Conservation (phyloP, 1,284 basidiomycete species). For the Papiliotrema fonsecae region DNA sequence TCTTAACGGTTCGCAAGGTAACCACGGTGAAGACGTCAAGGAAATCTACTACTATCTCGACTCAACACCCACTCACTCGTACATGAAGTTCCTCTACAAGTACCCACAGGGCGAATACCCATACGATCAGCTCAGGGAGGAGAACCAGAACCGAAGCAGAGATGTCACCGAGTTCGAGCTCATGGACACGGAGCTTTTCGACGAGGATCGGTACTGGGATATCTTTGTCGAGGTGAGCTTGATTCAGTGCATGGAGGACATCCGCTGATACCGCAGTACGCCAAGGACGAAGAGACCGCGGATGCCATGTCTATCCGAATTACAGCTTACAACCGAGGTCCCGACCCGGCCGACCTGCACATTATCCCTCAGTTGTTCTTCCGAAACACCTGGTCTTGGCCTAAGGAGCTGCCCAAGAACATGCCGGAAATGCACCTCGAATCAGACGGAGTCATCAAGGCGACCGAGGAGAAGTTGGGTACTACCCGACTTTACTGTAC, state of each 20-base stretch:
- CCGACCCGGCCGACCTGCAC: slow-evolving; percentile 91
- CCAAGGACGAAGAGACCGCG: slow-evolving; percentile 89
- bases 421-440: slow-evolving; percentile 60
- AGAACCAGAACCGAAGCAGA: slow-evolving; percentile 75
- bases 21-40: slow-evolving; percentile 98
- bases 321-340: slow-evolving; percentile 93
- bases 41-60: slow-evolving; percentile 98
- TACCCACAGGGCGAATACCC: slow-evolving; percentile 90
- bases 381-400: slow-evolving; percentile 97
- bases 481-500: slow-evolving; percentile 81
- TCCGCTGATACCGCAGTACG: slow-evolving; percentile 61
- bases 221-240: slow-evolving; percentile 79
- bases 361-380: slow-evolving; percentile 95
- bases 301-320: slow-evolving; percentile 88
- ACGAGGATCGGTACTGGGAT: slow-evolving; percentile 96
- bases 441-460: slow-evolving; percentile 59
- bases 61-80: slow-evolving; percentile 95
- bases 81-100: slow-evolving; percentile 99
- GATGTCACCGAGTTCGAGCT: slow-evolving; percentile 91
- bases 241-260: not conserved
- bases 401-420: slow-evolving; percentile 70
- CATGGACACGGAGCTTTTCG: slow-evolving; percentile 84
- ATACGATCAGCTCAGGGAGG: slow-evolving; percentile 85
- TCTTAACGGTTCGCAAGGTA: slow-evolving; percentile 87
- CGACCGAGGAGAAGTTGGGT: slow-evolving; percentile 67